Conservation (phyloP, 2,329 filamentous ascomycete genomes). For the Bipolaris gigantea region DNA sequence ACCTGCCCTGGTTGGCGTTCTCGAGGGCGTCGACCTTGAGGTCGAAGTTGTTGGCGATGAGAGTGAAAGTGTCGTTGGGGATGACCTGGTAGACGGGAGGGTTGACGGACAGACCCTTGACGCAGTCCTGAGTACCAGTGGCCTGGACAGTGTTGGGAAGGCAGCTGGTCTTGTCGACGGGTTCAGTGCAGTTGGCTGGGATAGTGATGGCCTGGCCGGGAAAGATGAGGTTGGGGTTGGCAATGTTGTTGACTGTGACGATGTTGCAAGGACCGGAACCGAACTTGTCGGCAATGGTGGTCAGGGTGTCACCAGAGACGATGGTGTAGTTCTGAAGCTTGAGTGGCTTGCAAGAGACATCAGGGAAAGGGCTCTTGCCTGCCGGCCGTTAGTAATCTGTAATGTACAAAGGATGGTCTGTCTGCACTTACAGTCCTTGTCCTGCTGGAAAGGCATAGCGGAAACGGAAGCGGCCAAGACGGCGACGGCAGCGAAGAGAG, state of each 20-base stretch:
- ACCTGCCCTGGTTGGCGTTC: not conserved
- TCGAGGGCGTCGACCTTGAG: not conserved
- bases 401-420: not conserved
- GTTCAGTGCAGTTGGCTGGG: not conserved
- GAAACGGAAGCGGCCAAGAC: not conserved
- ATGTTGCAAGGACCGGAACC: constrained; percentile 2
- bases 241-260: not conserved
- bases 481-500: not conserved
- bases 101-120: not conserved
- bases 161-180: constrained; percentile 1
- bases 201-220: not conserved
- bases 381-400: not conserved
- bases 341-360: not conserved
- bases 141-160: not conserved
- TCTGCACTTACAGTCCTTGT: not conserved
- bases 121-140: not conserved
- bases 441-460: not conserved
- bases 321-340: not conserved
- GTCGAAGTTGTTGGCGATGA: constrained; percentile 2
- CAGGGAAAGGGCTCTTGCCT: not conserved
- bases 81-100: not conserved
- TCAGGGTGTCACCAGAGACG: not conserved
- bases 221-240: not conserved
- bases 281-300: not conserved
- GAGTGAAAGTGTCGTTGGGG: not conserved